phyloP scores from a whole-genome alignment of 495 filamentous ascomycete species.

The Usnea hakonensis region DNA sequence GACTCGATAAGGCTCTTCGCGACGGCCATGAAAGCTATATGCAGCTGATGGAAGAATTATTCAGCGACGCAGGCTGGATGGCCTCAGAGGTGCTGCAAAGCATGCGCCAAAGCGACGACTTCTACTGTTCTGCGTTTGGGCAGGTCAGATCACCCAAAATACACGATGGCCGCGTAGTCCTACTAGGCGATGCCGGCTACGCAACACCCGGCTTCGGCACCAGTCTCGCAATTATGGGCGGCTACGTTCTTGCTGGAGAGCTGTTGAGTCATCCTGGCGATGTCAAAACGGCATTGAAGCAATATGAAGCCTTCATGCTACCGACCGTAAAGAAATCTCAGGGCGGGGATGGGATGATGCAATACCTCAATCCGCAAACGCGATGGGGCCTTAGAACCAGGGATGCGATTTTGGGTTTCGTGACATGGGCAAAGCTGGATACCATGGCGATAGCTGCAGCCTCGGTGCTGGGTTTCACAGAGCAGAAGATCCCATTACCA shows the following conservation, averaged over 20 bases:
- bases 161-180: constrained; percentile 14
- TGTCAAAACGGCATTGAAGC: constrained; percentile 17
- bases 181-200: constrained; percentile 19
- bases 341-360: constrained; percentile 14
- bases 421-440: constrained; percentile 5
- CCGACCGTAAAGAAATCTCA: constrained; percentile 18
- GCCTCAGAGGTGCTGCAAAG: constrained; percentile 25
- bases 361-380: constrained; percentile 22
- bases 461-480: constrained; percentile 1
- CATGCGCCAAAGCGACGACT: constrained; percentile 35
- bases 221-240: constrained; percentile 23
- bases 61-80: constrained; percentile 34
- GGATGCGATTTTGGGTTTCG: constrained; percentile 3
- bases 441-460: not conserved
- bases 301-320: constrained; percentile 21
- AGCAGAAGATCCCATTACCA: not conserved
- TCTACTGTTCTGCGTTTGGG: constrained; percentile 34
- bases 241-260: constrained; percentile 26
- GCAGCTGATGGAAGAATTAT: constrained; percentile 18
- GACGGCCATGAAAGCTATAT: constrained; percentile 15
- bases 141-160: constrained; percentile 32
- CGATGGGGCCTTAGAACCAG: constrained; percentile 13
- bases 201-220: constrained; percentile 20
- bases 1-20: constrained; percentile 12
- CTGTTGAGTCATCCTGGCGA: constrained; percentile 14